Evolutionary conservation across 2,329 filamentous ascomycete species (phyloP), one percentile per base, ranked within the genome.

Genomic region (Fusarium sp.): DNA sequence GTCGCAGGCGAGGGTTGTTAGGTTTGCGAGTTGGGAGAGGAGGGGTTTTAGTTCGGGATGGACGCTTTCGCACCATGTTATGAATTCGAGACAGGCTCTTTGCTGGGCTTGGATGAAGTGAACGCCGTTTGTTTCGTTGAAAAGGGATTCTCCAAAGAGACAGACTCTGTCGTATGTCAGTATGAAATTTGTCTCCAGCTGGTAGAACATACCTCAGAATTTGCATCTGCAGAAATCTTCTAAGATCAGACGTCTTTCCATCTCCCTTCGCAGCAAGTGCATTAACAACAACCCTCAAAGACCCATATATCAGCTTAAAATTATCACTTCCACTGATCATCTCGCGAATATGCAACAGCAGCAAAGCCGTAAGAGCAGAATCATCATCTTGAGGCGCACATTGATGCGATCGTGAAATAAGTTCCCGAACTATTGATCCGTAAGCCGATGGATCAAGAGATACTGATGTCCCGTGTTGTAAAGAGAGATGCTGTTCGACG

Each of bases 321-420:
- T 73, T 73, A n/a, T 73, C 71, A 3, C 72, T 71, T 1, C 72
- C 72, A 8, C 71, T 73, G 1, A 73, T 74, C 69, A 73, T 73
- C 42, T 73, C 72, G 3, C 72, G 55, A 11, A 73, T 70, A 16
- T 73, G 72, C 1, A 73, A n/a, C 0, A 73, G 18, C 2, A 73
- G 60, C 15, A 73, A 29, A 2, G 70, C 69, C 2, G 72, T 74
- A 0, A 73, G 70, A 6, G 72, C 72, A 1, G 72, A 74, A 22
- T 73, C 71, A 4, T 73, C 72, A 5, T 73, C 57, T 15, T 73
- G 72, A 0, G 72, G 72, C 0, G 72, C 69, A 18, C 69, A 74
- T 15, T 57, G 51, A 27, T 74, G 43, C 4, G 72, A 73, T 1
- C 72, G 56, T 2, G 34, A 47, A 4, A 73, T 71, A 6, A 73